Evolutionary conservation across 2,329 filamentous ascomycete species (phyloP).

Genomic region (Fusarium succisae): DNA sequence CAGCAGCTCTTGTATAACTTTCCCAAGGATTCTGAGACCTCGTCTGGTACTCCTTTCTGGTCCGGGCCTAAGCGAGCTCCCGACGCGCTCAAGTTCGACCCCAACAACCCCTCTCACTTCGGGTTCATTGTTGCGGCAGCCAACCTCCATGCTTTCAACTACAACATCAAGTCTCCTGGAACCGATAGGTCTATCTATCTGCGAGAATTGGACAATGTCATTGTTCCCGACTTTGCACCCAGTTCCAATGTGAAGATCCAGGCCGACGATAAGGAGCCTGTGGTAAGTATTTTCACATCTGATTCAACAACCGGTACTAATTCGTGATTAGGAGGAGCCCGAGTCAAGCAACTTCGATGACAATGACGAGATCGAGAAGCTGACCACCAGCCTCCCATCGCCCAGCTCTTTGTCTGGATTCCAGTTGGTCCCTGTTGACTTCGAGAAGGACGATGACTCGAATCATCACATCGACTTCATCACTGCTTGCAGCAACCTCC

Average conservation of each 20-base stretch:
- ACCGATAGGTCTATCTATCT: slow-evolving; percentile 74
- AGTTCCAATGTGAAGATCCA: slow-evolving; percentile 95
- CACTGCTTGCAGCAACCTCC: slow-evolving; percentile 93
- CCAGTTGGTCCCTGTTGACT: slow-evolving; percentile 91
- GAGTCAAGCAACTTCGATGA: slow-evolving; percentile 80
- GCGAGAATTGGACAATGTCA: slow-evolving; percentile 88
- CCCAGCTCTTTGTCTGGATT: slow-evolving; percentile 86
- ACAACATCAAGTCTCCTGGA: slow-evolving; percentile 88
- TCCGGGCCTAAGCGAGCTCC: slow-evolving; percentile 97
- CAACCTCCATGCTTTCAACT: slow-evolving; percentile 97
- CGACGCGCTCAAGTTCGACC: slow-evolving; percentile 88
- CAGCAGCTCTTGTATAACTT: slow-evolving; percentile 97
- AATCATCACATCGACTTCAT: slow-evolving; percentile 99
- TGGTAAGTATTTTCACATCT: slow-evolving; percentile 57
- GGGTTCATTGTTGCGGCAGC: slow-evolving; percentile 88
- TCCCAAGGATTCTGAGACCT: slow-evolving; percentile 91
- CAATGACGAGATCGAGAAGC: slow-evolving; percentile 75
- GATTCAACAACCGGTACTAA: slow-evolving; percentile 11
- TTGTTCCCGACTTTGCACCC: slow-evolving; percentile 93
- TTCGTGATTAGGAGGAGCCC: slow-evolving; percentile 75
- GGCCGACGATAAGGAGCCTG: slow-evolving; percentile 90
- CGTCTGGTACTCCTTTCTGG: slow-evolving; percentile 93
- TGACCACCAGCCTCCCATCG: slow-evolving; percentile 77
- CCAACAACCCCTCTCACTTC: slow-evolving; percentile 85
- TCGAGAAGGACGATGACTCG: slow-evolving; percentile 98